Evolutionary conservation across 805 yeast species (phyloP).

Genomic region (Lipomyces japonicus): DNA sequence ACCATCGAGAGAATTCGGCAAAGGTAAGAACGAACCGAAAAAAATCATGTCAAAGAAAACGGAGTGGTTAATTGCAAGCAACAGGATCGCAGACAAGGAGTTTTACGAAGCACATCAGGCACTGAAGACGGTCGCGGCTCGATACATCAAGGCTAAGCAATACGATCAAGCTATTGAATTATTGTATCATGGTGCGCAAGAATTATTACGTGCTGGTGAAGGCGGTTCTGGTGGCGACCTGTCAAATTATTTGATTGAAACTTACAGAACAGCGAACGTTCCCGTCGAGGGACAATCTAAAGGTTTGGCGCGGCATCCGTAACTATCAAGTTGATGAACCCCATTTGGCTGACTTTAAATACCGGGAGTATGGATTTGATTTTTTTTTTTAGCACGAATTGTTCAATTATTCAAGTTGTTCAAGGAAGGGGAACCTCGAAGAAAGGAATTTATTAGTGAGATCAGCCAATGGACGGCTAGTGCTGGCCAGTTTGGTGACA

Average conservation of each 20-base stretch:
- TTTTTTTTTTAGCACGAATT: slow-evolving; percentile 37
- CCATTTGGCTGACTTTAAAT: slow-evolving; percentile 35
- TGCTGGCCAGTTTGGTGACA: slow-evolving; percentile 63
- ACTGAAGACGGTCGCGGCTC: slow-evolving; percentile 78
- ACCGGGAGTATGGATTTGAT: neutral
- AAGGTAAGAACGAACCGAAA: neutral
- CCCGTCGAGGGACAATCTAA: slow-evolving; percentile 45
- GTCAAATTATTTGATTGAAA: slow-evolving; percentile 64
- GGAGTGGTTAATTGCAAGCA: neutral
- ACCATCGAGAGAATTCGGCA: slow-evolving; percentile 5
- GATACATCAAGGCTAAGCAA: slow-evolving; percentile 68
- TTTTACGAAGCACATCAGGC: slow-evolving; percentile 97
- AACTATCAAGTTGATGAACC: slow-evolving; percentile 40
- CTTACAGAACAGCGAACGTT: slow-evolving; percentile 52
- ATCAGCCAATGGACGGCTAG: slow-evolving; percentile 59
- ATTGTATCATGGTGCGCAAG: slow-evolving; percentile 65
- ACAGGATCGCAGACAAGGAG: slow-evolving; percentile 65
- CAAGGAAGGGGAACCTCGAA: slow-evolving; percentile 54
- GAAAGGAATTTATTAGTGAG: slow-evolving; percentile 64
- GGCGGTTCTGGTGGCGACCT: slow-evolving; percentile 81
- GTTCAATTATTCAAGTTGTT: slow-evolving; percentile 44
- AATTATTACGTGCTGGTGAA: slow-evolving; percentile 64
- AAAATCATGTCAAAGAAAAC: neutral
- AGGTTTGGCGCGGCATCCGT: slow-evolving; percentile 42
- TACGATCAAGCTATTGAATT: slow-evolving; percentile 70